Evolutionary conservation across 2,329 filamentous ascomycete species (phyloP).

Genomic region (Penicillium sp.): DNA sequence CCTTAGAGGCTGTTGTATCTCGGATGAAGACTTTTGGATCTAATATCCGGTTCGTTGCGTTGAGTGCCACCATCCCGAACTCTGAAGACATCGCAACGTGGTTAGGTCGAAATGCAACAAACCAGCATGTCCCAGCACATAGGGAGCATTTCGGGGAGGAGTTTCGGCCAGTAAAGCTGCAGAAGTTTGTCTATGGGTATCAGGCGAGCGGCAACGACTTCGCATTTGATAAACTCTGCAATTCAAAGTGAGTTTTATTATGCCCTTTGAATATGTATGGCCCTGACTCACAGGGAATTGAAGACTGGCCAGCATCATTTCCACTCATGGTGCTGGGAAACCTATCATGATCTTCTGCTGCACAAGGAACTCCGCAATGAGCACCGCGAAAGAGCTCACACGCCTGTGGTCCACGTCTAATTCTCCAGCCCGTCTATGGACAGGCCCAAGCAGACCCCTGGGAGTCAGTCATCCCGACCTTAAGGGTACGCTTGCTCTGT

Average conservation of each 20-base stretch:
- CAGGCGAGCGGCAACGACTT: conserved; percentile 71
- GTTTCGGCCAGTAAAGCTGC: conserved; percentile 76
- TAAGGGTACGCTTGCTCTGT: conserved; percentile 50
- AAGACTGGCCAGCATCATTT: conserved; percentile 69
- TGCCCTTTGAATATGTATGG: background rate
- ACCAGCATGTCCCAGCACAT: conserved; percentile 66
- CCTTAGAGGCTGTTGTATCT: conserved; percentile 81
- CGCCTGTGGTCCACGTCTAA: conserved; percentile 65
- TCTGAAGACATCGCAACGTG: conserved; percentile 78
- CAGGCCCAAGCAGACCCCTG: conserved; percentile 57
- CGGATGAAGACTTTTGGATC: conserved; percentile 82
- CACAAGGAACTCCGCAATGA: conserved; percentile 71
- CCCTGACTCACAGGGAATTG: conserved; percentile 10
- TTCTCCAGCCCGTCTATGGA: conserved; percentile 65
- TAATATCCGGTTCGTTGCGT: conserved; percentile 76
- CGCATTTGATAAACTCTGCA: conserved; percentile 73
- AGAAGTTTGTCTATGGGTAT: conserved; percentile 78
- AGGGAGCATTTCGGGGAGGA: conserved; percentile 77
- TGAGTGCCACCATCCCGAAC: conserved; percentile 85
- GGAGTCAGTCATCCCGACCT: conserved; percentile 65
- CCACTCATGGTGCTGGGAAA: conserved; percentile 70
- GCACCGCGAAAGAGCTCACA: conserved; percentile 70
- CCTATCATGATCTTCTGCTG: conserved; percentile 85
- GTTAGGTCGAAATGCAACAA: conserved; percentile 70
- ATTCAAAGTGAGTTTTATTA: conserved; percentile 55